phyloP scores from a whole-genome alignment of 495 filamentous ascomycete genomes.

The Lophiostoma macrostomum region DNA sequence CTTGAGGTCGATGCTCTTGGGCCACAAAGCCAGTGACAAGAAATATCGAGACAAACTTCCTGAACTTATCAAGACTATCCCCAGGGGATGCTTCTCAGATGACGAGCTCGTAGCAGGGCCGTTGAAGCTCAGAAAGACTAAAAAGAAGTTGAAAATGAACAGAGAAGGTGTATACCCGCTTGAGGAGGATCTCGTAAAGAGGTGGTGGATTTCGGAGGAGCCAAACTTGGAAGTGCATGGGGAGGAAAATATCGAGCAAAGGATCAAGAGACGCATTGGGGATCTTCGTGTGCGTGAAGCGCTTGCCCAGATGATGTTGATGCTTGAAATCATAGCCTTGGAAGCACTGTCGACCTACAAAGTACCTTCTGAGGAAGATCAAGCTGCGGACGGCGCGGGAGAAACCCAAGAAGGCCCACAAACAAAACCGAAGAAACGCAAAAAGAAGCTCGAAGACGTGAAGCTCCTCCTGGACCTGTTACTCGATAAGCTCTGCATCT shows the following conservation, averaged over 20 bases:
- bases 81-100: constrained; percentile 58
- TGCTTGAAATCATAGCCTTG: constrained; percentile 81
- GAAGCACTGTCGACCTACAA: constrained; percentile 41
- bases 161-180: constrained; percentile 73
- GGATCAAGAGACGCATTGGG: constrained; percentile 56
- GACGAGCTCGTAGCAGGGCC: constrained; percentile 42
- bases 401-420: constrained; percentile 30
- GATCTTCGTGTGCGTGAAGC: constrained; percentile 68
- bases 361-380: constrained; percentile 43
- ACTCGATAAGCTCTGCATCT: constrained; percentile 89
- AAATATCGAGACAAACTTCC: constrained; percentile 82
- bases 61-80: constrained; percentile 60
- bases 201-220: constrained; percentile 64
- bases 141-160: constrained; percentile 65
- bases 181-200: constrained; percentile 70
- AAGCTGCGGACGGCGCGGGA: constrained; percentile 26
- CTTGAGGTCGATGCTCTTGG: constrained; percentile 67
- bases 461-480: constrained; percentile 73
- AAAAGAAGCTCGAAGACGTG: constrained; percentile 56
- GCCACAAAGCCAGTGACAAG: constrained; percentile 73
- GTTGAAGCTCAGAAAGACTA: constrained; percentile 44
- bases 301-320: constrained; percentile 84
- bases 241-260: constrained; percentile 45
- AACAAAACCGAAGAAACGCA: constrained; percentile 38
- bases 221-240: constrained; percentile 37